Conservation (phyloP, 768 basidiomycete genomes). For the Cystobasidium onofrii region DNA sequence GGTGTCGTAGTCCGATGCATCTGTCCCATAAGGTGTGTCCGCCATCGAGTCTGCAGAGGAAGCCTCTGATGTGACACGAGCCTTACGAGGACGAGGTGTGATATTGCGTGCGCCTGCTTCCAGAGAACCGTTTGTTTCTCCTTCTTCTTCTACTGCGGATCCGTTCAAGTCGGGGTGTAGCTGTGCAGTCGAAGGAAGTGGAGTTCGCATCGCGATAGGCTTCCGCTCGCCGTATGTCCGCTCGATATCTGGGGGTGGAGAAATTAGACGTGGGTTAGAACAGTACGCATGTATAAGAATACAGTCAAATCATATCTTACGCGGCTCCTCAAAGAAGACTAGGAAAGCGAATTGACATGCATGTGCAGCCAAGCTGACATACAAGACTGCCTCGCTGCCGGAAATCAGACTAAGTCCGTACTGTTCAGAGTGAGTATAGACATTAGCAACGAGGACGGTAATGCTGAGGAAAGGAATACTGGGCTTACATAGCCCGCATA, state of each 20-base stretch:
- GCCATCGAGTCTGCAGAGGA: slow-evolving; percentile 9
- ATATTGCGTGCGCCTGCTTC: background rate
- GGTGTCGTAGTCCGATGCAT: background rate
- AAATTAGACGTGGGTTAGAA: too few species aligned
- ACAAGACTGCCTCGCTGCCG: slow-evolving; percentile 81
- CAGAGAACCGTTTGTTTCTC: background rate
- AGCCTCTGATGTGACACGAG: background rate
- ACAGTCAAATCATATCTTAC: slow-evolving; percentile 50
- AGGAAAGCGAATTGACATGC: slow-evolving; percentile 95
- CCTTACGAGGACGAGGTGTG: background rate
- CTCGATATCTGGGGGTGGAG: slow-evolving; percentile 62
- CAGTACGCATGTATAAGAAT: too few species aligned
- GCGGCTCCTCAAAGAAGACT: slow-evolving; percentile 91
- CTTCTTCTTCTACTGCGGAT: slow-evolving; percentile 26
- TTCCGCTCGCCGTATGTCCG: slow-evolving; percentile 88
- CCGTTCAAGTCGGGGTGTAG: background rate
- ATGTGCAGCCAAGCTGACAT: slow-evolving; percentile 86
- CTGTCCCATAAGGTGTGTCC: background rate
- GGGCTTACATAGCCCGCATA: slow-evolving; percentile 44
- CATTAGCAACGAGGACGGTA: background rate
- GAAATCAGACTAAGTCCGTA: slow-evolving; percentile 88
- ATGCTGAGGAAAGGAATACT: background rate
- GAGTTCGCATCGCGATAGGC: slow-evolving; percentile 74
- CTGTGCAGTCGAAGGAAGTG: slow-evolving; percentile 41
- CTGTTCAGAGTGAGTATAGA: slow-evolving; percentile 52